Percentiles rank a stretch among this genome's conserved stretches.
Conservation (phyloP, 257 asterid genomes). For the Cruciata laevipes region DNA sequence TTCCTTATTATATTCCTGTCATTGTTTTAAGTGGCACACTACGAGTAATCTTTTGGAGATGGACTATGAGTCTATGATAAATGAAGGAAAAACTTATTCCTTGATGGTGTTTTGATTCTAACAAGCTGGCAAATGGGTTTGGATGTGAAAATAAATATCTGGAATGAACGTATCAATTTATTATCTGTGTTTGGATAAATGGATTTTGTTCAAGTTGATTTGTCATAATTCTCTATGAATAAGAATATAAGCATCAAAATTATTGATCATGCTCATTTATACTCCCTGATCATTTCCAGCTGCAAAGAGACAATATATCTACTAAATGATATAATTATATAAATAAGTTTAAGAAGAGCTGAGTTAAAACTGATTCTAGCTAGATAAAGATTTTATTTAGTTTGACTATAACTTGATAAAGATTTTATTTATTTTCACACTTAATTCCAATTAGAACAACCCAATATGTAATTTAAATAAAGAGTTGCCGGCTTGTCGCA, state of each 20-base stretch:
- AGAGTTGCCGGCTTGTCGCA: too few relatives aligned
- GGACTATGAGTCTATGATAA: not conserved
- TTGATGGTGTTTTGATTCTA: not conserved
- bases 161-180: not conserved
- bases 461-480: too few relatives aligned
- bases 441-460: too few relatives aligned
- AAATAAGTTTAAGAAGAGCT: too few relatives aligned
- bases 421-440: too few relatives aligned
- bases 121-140: not conserved
- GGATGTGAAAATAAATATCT: not conserved
- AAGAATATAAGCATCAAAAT: not conserved
- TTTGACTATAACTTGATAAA: too few relatives aligned
- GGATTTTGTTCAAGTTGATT: not conserved
- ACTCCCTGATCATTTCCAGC: too few relatives aligned
- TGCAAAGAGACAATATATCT: not conserved
- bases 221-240: not conserved
- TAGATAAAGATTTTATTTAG: too few relatives aligned
- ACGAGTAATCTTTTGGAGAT: not conserved
- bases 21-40: not conserved
- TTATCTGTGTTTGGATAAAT: constrained; percentile 3
- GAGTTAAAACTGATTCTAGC: too few relatives aligned
- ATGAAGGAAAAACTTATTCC: not conserved
- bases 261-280: too few relatives aligned
- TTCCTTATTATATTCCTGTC: not conserved
- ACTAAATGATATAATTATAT: too few relatives aligned